A percentile compares a stretch with the other conserved stretches of the same genome.
These are phyloP conservation scores for Colletotrichum orbiculare DNA, from an alignment of 2,329 filamentous ascomycete genomes.

Conservation along the genomic window DNA sequence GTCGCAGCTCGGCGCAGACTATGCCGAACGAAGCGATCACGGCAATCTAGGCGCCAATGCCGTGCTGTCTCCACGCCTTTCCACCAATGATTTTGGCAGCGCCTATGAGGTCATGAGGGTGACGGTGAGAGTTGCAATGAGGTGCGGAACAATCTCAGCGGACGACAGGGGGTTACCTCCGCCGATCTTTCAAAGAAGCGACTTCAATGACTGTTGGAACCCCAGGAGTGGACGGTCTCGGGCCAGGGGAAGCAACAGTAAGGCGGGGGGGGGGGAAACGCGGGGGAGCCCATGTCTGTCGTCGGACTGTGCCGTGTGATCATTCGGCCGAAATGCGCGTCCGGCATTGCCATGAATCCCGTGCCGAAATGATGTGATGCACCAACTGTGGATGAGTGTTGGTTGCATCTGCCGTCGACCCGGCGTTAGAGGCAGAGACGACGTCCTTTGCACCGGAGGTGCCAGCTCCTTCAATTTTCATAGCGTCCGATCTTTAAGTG, in stretches of 20 bases:
- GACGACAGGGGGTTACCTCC: neutral
- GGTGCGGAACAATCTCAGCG: neutral
- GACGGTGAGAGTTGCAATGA: neutral
- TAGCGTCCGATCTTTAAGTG: no score
- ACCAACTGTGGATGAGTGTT: no score
- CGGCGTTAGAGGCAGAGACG: no score
- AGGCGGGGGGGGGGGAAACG: constrained; percentile 1
- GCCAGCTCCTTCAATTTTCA: no score
- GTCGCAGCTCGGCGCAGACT: constrained; percentile 31
- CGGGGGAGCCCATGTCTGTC: constrained; percentile 15
- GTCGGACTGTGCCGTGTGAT: constrained; percentile 13
- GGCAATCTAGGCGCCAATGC: constrained; percentile 1
- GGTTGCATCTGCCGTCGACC: no score
- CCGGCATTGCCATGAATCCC: neutral
- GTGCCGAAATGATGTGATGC: neutral
- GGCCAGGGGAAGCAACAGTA: constrained; percentile 7
- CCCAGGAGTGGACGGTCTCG: constrained; percentile 8
- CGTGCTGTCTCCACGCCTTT: constrained; percentile 23
- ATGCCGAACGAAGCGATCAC: constrained; percentile 30
- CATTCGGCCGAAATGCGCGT: constrained; percentile 15
- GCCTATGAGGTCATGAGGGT: constrained; percentile 1
- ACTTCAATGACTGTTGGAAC: neutral
- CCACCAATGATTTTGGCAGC: constrained; percentile 22
- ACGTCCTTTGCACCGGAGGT: no score
- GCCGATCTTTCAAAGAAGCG: neutral